Evolutionary conservation across 1,139 yeast genomes (phyloP).

Genomic region (Hyphopichia khmerensis): DNA sequence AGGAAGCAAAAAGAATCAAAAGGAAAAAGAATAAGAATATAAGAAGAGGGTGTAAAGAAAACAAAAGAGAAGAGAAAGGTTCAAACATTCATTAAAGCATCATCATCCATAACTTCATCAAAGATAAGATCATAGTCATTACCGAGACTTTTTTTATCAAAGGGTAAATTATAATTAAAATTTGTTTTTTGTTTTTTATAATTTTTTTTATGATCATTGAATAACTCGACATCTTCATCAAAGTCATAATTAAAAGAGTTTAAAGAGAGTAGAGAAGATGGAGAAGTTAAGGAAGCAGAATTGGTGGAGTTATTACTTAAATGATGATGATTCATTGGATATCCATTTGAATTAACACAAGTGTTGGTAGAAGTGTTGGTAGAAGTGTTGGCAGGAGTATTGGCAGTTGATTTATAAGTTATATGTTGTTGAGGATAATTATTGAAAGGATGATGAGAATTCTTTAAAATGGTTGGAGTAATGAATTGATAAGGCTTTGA

Average conservation of each 20-base stretch:
- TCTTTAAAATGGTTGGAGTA: slow-evolving; percentile 16
- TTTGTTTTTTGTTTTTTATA: slow-evolving; percentile 1
- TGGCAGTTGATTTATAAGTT: neutral
- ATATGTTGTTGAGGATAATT: slow-evolving; percentile 2
- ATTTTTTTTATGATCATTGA: neutral
- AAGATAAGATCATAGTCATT: slow-evolving; percentile 24
- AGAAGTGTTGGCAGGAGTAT: too few species aligned
- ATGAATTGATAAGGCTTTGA: slow-evolving; percentile 12
- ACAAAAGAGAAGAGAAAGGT: neutral
- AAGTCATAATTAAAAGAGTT: slow-evolving; percentile 27
- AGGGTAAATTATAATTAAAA: neutral
- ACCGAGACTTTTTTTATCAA: neutral
- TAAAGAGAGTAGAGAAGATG: slow-evolving; percentile 34
- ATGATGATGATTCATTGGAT: too few species aligned
- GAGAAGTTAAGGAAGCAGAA: slow-evolving; percentile 28
- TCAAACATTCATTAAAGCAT: slow-evolving; percentile 14
- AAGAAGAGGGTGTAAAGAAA: neutral
- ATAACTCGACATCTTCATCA: slow-evolving; percentile 8
- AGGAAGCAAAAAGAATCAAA: slow-evolving; percentile 1
- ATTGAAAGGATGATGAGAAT: slow-evolving; percentile 2
- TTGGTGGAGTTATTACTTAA: neutral
- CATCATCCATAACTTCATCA: slow-evolving; percentile 30
- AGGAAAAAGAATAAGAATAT: neutral
- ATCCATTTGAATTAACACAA: too few species aligned
- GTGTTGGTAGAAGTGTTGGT: too few species aligned